Base-by-base conservation (phyloP, 345 rosid genomes). In the Hevea brasiliensis region DNA sequence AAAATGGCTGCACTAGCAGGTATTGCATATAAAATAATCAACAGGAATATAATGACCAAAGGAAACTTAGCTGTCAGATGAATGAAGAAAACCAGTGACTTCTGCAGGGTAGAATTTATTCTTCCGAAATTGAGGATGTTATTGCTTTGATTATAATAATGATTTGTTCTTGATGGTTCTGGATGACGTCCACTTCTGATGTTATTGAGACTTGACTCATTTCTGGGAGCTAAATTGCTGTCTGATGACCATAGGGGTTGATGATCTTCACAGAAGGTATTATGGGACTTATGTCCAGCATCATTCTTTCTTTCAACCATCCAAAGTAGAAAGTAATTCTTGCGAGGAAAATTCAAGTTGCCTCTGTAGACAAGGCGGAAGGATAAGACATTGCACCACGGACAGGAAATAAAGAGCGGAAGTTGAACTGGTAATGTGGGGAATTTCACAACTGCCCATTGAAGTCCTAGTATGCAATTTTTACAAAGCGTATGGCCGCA, bases 401-500 rank as follows among this genome's bases (percentile, higher is more conserved):
- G 99, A 60, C 99, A 94, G 57, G 99, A 86, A 68, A 92, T 89
- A 71, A 88, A 95, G 82, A 92, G 90, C 18, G 99, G 98, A 70
- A 95, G 96, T 84, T 87, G 96, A 72, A 91, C 77, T 0, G 99
- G 97, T 61, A 90, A 82, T 3, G 97, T 87, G 2, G 97, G 99
- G 61, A 89, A 80, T 65, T 92, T 92, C 75, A 91, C 90, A 29
- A 89, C 89, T 4, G 96, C 96, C 93, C 91, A 88, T 29, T 92
- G 96, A 61, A 94, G 92, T 61, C 92, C 97, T 32, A 90, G 84
- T 72, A 94, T 80, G 85, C 98, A 92, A 78, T 92, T 90, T 75
- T 92, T 90, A 79, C 98, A 94, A 29, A 94, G 91, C 0, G 98
- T 90, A 68, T 94, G 98, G 35, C 98, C 98, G 29, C 98, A 94